Percentiles rank a stretch among this genome's conserved stretches.
Evolutionary conservation across 2,329 filamentous ascomycete genomes (phyloP).

Genomic region (Magnaporthales sp.): DNA sequence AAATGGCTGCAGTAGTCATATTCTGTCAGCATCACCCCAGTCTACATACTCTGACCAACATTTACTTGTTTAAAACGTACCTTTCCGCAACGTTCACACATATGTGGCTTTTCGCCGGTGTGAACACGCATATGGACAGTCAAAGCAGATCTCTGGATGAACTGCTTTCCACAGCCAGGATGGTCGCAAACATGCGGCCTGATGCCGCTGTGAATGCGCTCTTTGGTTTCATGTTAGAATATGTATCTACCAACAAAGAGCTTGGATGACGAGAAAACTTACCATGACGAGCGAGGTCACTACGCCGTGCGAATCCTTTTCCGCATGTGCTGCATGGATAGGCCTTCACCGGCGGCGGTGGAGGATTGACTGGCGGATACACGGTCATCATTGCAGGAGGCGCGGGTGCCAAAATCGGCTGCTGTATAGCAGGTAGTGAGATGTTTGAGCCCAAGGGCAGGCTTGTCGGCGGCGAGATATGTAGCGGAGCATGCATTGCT

Average conservation of each 20-base stretch:
- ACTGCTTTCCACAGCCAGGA: slow-evolving; percentile 84
- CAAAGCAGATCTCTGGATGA: slow-evolving; percentile 91
- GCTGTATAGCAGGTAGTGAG: slow-evolving; percentile 2
- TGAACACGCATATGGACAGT: slow-evolving; percentile 94
- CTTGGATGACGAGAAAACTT: slow-evolving; percentile 26
- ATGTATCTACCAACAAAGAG: neutral
- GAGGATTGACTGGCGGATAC: slow-evolving; percentile 22
- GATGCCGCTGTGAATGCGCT: slow-evolving; percentile 89
- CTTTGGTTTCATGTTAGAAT: slow-evolving; percentile 38
- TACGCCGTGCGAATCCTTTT: slow-evolving; percentile 87
- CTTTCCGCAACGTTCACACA: slow-evolving; percentile 95
- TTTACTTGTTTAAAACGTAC: slow-evolving; percentile 38
- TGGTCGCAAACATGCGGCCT: slow-evolving; percentile 89
- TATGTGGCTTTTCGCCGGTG: slow-evolving; percentile 96
- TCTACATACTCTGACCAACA: neutral
- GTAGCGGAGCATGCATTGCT: slow-evolving; percentile 40
- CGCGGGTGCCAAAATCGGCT: slow-evolving; percentile 8
- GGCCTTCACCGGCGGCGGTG: slow-evolving; percentile 45
- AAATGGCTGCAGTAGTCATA: slow-evolving; percentile 58
- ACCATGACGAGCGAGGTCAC: slow-evolving; percentile 93
- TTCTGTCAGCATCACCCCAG: neutral
- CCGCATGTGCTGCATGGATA: slow-evolving; percentile 85
- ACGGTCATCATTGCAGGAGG: slow-evolving; percentile 23
- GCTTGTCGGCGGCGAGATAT: slow-evolving; percentile 29
- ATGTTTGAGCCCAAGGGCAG: slow-evolving; percentile 18